phyloP scores from a whole-genome alignment of 192 early-diverging fungal genomes.

The Entomortierella chlamydospora region DNA sequence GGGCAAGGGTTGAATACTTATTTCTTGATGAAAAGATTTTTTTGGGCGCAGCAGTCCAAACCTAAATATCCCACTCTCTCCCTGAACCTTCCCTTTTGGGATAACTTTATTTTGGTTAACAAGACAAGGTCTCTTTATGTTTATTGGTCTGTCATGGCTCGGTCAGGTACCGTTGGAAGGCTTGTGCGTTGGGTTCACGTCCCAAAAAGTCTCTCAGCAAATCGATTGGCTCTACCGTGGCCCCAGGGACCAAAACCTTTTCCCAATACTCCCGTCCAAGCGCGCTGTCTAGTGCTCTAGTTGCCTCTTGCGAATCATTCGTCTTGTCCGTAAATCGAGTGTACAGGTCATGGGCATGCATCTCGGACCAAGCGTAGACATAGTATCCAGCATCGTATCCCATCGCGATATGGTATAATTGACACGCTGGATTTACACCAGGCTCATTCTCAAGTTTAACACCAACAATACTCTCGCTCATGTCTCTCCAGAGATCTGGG shows the following conservation, averaged over 20 bases:
- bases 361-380: slow-evolving; percentile 84
- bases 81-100: background rate
- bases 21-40: no score
- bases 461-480: slow-evolving; percentile 54
- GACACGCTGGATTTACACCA: slow-evolving; percentile 28
- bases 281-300: slow-evolving; percentile 66
- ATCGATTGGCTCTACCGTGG: slow-evolving; percentile 78
- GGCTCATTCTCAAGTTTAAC: slow-evolving; percentile 21
- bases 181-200: slow-evolving; percentile 81
- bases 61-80: no score
- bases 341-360: slow-evolving; percentile 87
- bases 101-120: background rate
- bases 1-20: no score
- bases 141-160: no score
- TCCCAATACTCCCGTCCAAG: slow-evolving; percentile 80
- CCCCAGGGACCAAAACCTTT: slow-evolving; percentile 79
- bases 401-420: slow-evolving; percentile 50
- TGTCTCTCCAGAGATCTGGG: slow-evolving; percentile 55
- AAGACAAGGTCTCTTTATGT: no score
- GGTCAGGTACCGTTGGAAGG: slow-evolving; percentile 74
- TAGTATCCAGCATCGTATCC: slow-evolving; percentile 68
- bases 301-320: slow-evolving; percentile 43
- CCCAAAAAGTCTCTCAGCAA: slow-evolving; percentile 81
- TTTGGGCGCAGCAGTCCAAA: no score
- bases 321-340: slow-evolving; percentile 39